phyloP scores from a whole-genome alignment of 2,329 filamentous ascomycete species.

The Aureobasidium namibiae region DNA sequence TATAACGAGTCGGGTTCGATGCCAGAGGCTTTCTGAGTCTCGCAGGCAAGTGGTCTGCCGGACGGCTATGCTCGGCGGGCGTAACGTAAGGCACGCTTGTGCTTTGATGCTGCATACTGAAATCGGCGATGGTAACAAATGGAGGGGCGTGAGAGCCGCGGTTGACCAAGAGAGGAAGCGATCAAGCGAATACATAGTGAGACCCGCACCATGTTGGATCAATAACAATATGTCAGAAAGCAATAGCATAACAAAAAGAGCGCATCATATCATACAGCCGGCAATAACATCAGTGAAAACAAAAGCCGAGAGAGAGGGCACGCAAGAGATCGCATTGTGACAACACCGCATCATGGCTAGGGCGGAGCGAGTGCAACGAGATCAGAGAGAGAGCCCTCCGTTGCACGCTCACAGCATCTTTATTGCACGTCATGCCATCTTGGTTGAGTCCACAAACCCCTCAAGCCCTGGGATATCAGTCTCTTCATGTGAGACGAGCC shows the following conservation, averaged over 20 bases:
- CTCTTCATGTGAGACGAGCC: background rate
- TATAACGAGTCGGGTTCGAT: conserved; percentile 3
- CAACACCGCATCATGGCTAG: background rate
- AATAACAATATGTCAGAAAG: background rate
- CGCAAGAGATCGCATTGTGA: background rate
- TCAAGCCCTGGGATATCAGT: background rate
- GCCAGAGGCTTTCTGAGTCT: background rate
- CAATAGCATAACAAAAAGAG: background rate
- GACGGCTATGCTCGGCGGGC: conserved; percentile 2
- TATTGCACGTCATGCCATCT: background rate
- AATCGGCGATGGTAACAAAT: background rate
- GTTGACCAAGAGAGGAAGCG: background rate
- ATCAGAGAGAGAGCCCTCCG: background rate
- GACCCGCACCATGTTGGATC: background rate
- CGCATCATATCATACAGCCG: background rate
- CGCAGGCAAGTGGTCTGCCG: background rate
- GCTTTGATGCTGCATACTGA: background rate
- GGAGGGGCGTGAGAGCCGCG: background rate
- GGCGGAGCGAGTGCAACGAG: background rate
- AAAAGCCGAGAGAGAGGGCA: background rate
- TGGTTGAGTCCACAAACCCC: background rate
- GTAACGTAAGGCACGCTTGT: background rate
- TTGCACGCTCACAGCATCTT: background rate
- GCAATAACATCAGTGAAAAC: background rate
- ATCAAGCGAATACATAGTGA: background rate